Percentiles rank a stretch among this genome's conserved stretches.
Conservation (phyloP, 2,329 filamentous ascomycete genomes). For the Ophiostoma fasciatum region DNA sequence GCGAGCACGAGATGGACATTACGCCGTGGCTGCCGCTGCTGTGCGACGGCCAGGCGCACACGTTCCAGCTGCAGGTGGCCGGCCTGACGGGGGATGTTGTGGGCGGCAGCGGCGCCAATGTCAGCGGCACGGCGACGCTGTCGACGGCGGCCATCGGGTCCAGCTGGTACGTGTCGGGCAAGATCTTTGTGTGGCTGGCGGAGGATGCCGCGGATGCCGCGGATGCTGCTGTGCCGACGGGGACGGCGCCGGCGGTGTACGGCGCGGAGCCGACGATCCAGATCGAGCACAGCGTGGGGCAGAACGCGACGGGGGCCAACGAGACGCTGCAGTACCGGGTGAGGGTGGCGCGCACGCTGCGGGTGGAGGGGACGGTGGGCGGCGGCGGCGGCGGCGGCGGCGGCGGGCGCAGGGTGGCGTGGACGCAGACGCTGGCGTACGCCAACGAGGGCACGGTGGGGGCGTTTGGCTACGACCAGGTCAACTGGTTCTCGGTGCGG, state of each 20-base stretch:
- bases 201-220: slow-evolving; percentile 18
- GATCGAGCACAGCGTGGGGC: slow-evolving; percentile 32
- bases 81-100: slow-evolving; percentile 48
- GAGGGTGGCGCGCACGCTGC: slow-evolving; percentile 37
- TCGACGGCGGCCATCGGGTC: slow-evolving; percentile 42
- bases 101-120: slow-evolving; percentile 17
- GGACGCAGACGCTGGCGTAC: slow-evolving; percentile 44
- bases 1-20: slow-evolving; percentile 70
- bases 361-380: slow-evolving; percentile 36
- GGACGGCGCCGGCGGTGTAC: slow-evolving; percentile 7
- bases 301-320: slow-evolving; percentile 36
- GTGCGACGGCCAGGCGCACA: slow-evolving; percentile 49
- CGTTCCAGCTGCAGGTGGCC: slow-evolving; percentile 51
- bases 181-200: slow-evolving; percentile 66
- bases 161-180: slow-evolving; percentile 65
- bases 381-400: slow-evolving; percentile 20
- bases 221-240: slow-evolving; percentile 37
- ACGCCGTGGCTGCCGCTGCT: slow-evolving; percentile 59
- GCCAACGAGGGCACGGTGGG: slow-evolving; percentile 34
- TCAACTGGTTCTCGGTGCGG: slow-evolving; percentile 19
- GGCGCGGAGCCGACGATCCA: slow-evolving; percentile 20
- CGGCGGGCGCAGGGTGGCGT: slow-evolving; percentile 28
- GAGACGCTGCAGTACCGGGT: slow-evolving; percentile 45
- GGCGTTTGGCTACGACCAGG: slow-evolving; percentile 26
- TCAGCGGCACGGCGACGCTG: slow-evolving; percentile 22